Percentiles rank a stretch among this genome's conserved stretches.
Evolutionary conservation across 768 basidiomycete species (phyloP).

Genomic region (Mrakia gelida): DNA sequence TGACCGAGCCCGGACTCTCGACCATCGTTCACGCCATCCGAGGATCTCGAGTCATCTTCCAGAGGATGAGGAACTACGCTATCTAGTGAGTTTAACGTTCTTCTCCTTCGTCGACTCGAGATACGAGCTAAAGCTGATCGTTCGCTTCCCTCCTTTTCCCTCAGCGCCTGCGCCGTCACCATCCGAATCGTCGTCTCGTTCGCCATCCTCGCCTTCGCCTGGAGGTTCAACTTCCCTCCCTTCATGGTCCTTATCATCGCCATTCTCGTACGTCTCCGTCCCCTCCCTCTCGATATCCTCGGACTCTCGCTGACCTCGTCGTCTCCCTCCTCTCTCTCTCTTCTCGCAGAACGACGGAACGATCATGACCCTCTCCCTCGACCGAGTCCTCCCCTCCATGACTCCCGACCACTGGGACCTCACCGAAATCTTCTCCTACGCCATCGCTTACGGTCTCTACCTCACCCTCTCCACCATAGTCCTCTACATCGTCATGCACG

Average conservation of each 20-base stretch:
- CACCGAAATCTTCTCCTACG: conserved; percentile 91
- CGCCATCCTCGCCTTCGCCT: conserved; percentile 88
- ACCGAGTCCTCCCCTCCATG: conserved; percentile 88
- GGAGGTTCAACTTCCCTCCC: conserved; percentile 97
- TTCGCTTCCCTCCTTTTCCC: neutral
- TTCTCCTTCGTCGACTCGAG: neutral
- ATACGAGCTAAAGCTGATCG: neutral
- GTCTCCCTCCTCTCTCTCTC: neutral
- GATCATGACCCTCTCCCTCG: conserved; percentile 91
- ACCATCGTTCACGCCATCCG: conserved; percentile 99
- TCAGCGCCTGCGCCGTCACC: conserved; percentile 52
- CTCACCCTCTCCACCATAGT: conserved; percentile 78
- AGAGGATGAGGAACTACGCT: conserved; percentile 98
- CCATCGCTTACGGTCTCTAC: conserved; percentile 91
- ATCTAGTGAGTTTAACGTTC: conserved; percentile 50
- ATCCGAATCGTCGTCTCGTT: conserved; percentile 99
- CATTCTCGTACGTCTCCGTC: conserved; percentile 50
- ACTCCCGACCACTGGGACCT: conserved; percentile 95
- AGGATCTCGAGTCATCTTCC: conserved; percentile 98
- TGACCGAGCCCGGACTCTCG: conserved; percentile 96
- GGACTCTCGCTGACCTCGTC: neutral
- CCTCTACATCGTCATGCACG: conserved; percentile 75
- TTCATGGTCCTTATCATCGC: conserved; percentile 99
- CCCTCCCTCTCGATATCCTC: neutral
- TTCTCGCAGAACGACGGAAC: conserved; percentile 74